Evolutionary conservation across 768 basidiomycete species (phyloP), one percentile per base, ranked within the genome.

Genomic region (Lactifluus piperatus): DNA sequence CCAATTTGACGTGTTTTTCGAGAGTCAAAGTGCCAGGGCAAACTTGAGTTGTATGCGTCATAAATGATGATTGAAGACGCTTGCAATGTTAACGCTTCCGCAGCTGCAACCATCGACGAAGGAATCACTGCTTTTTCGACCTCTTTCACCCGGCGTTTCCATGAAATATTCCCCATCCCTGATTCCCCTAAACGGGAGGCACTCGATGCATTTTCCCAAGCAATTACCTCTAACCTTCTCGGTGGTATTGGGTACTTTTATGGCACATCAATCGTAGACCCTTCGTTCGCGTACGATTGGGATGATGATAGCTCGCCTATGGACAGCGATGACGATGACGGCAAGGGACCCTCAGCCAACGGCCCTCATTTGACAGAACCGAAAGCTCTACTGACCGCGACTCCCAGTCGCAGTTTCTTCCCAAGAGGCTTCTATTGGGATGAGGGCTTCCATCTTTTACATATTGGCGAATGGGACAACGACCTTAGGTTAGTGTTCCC

Each of bases 361-460:
- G 87, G 83, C n/a, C 79, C 88, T 16, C 79, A 72, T 55, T 66
- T 92, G 60, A 90, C 87, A 5, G 86, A 88, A 34, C 86, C 90
- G 7, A 83, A 77, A 58, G 81, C 83, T 20, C 73, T 98, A 20
- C 72, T 97, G 63, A 95, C 94, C 8, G 94, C 91, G 1, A 98
- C 95, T 0, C 94, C 94, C 4, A 95, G 93, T 68, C 80, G 95
- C 36, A 93, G 92, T 65, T 98, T 98, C 77, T 98, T 98, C 77
- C 94, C 94, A 0, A 79, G 94, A 70, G 94, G 94, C 18, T 98
- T 98, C 73, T 98, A 98, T 71, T 98, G 94, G 94, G 94, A 98
- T 71, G 94, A 98, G 72, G 94, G 94, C 1, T 98, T 98, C 77
- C 94, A 98, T 72, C 73, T 97, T 30, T 72, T 93, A 34, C 86